Evolutionary conservation across 78 protist species (phyloP).

Genomic region (Paratrimastix pyriformis): DNA sequence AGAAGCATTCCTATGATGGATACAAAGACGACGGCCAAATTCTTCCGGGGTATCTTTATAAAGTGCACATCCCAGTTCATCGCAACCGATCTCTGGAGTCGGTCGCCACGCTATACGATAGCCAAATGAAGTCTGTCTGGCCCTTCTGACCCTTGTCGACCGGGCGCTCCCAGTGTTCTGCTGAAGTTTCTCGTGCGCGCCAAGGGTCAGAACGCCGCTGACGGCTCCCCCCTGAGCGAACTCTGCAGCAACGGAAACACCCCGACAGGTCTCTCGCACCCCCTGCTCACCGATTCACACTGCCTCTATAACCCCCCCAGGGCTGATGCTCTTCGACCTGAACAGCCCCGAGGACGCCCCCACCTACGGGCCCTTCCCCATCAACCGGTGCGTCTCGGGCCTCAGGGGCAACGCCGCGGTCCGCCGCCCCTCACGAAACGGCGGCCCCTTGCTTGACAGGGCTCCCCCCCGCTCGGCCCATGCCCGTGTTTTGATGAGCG

Average conservation of each 20-base stretch:
- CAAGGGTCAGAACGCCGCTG: slow-evolving; percentile 26
- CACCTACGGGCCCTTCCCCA: slow-evolving; percentile 45
- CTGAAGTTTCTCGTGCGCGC: slow-evolving; percentile 37
- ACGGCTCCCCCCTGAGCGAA: slow-evolving; percentile 25
- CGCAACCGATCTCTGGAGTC: slow-evolving; percentile 41
- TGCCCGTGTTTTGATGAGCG: too few species aligned
- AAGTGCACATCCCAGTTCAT: slow-evolving; percentile 45
- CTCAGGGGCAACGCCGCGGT: slow-evolving; percentile 42
- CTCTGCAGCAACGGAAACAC: slow-evolving; percentile 35
- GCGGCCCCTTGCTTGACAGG: too few species aligned
- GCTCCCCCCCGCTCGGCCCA: too few species aligned
- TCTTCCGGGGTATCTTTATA: slow-evolving; percentile 38
- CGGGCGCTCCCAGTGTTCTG: too few species aligned
- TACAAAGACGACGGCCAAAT: slow-evolving; percentile 42
- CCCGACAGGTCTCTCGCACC: too few species aligned
- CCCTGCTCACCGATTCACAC: too few species aligned
- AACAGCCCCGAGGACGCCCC: slow-evolving; percentile 54
- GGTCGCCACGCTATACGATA: slow-evolving; percentile 37
- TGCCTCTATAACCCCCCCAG: too few species aligned
- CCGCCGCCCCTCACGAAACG: too few species aligned
- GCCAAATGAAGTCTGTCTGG: too few species aligned
- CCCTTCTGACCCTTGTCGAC: too few species aligned
- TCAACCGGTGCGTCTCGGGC: slow-evolving; percentile 44
- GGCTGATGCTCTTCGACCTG: slow-evolving; percentile 41
- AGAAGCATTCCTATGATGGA: slow-evolving; percentile 29